A percentile compares a stretch with the other conserved stretches of the same genome.
Evolutionary conservation across 768 basidiomycete genomes (phyloP).

Genomic region (Trametes elegans): DNA sequence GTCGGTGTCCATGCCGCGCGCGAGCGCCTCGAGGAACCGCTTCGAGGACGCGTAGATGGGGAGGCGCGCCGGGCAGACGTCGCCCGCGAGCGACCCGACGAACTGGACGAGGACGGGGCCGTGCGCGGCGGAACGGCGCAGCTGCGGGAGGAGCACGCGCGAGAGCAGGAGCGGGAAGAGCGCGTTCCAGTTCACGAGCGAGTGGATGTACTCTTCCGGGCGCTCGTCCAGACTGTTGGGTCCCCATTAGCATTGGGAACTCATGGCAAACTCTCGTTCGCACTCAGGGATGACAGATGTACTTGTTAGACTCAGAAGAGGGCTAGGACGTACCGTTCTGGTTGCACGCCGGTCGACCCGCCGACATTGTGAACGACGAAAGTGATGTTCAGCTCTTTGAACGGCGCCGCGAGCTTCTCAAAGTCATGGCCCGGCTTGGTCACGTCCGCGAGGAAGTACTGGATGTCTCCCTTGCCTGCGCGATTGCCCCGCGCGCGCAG

Average conservation of each 20-base stretch:
- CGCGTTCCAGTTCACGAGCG: conserved; percentile 21
- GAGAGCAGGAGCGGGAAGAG: conserved; percentile 29
- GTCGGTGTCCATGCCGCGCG: conserved; percentile 24
- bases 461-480: conserved; percentile 15
- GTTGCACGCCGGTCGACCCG: not conserved
- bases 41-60: conserved; percentile 26
- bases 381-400: conserved; percentile 28
- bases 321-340: conserved; percentile 21
- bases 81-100: conserved; percentile 25
- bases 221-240: conserved; percentile 22
- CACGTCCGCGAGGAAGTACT: conserved; percentile 28
- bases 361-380: conserved; percentile 31
- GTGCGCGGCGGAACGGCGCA: conserved; percentile 21
- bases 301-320: not conserved
- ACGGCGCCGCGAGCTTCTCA: conserved; percentile 18
- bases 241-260: not conserved
- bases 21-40: conserved; percentile 25
- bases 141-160: conserved; percentile 28
- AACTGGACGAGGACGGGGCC: conserved; percentile 27
- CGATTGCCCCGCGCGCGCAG: conserved; percentile 11
- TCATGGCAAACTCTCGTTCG: too few relatives aligned
- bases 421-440: conserved; percentile 20
- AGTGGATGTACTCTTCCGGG: conserved; percentile 17
- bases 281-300: not conserved
- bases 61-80: conserved; percentile 24